Base-by-base conservation (phyloP, 2,329 filamentous ascomycete genomes). In the Emydomyces testavorans region DNA sequence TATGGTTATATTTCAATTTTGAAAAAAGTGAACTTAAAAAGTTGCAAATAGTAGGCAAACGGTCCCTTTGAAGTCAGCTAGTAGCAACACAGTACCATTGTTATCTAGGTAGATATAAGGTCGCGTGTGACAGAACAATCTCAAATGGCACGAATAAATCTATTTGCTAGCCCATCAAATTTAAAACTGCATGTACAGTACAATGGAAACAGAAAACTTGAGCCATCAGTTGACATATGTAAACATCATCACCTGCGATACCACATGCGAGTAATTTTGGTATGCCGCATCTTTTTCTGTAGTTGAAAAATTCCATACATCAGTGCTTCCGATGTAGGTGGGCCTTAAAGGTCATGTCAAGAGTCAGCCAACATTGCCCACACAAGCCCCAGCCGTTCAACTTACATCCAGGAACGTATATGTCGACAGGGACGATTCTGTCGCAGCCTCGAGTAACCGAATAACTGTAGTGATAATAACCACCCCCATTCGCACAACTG, bases 401-500 rank as follows among this genome's bases (percentile, higher is more conserved):
- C 58, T 76, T 76, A 71, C 84, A 89, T 16, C 84, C 84, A 41
- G 84, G 84, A n/a, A 89, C 84, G 62, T 88, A 89, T 42, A 89
- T 78, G 65, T 89, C 84, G 52, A 89, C 84, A n/a, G 84, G 84
- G 23, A 88, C 82, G 60, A 89, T 83, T 52, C 84, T 72, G 66
- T 89, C 84, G 61, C 83, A 86, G 34, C 84, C 83, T 52, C 84
- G 77, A 46, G 82, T 80, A 46, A 88, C 84, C 47, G 76, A 80
- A 69, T 90, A 90, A 66, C 80, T 85, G 72, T 90, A 90, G 70
- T 90, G 85, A 65, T 90, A 90, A 72, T 90, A 90, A 50, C 85
- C 85, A 58, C 85, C 85, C 54, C 85, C 85, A 66, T 90, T 90
- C 57, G 85, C 85, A 65, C 85, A 90, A 61, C 80, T 85, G 18